Evolutionary conservation across 441 rosid genomes (phyloP).

Genomic region (Hura crepitans): DNA sequence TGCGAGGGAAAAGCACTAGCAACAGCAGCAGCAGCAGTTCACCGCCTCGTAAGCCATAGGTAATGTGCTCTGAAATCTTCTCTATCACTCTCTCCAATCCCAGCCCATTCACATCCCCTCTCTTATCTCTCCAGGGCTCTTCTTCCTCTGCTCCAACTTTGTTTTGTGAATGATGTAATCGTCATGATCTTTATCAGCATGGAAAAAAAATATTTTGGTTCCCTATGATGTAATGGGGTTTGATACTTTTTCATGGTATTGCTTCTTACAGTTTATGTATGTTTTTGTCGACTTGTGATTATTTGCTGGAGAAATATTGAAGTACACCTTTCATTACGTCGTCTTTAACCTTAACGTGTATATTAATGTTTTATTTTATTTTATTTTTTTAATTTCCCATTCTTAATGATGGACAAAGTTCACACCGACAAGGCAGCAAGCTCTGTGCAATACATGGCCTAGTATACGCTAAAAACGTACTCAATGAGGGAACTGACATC

Average conservation of each 20-base stretch:
- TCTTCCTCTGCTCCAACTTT: not conserved
- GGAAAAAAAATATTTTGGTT: not conserved
- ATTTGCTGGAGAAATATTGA: not conserved
- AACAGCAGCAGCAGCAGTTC: slow-evolving; percentile 61
- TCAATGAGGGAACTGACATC: too few species aligned
- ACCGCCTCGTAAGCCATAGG: slow-evolving; percentile 54
- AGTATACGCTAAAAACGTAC: too few species aligned
- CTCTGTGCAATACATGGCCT: too few species aligned
- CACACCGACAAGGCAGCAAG: too few species aligned
- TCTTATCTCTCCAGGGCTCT: not conserved
- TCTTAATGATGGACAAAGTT: too few species aligned
- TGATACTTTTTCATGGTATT: not conserved
- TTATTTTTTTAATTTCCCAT: too few species aligned
- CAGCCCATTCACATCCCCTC: not conserved
- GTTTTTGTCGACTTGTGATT: not conserved
- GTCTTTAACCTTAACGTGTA: slow-evolving; percentile 1
- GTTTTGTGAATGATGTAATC: slow-evolving; percentile 5
- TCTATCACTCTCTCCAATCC: not conserved
- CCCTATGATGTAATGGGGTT: not conserved
- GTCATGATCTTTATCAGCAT: not conserved
- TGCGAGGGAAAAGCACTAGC: slow-evolving; percentile 59
- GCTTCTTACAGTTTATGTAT: not conserved
- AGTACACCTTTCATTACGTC: not conserved
- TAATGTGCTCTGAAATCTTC: slow-evolving; percentile 19
- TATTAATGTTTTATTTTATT: not conserved